Conservation (phyloP, 805 yeast genomes). For the Lipomyces anomalus region DNA sequence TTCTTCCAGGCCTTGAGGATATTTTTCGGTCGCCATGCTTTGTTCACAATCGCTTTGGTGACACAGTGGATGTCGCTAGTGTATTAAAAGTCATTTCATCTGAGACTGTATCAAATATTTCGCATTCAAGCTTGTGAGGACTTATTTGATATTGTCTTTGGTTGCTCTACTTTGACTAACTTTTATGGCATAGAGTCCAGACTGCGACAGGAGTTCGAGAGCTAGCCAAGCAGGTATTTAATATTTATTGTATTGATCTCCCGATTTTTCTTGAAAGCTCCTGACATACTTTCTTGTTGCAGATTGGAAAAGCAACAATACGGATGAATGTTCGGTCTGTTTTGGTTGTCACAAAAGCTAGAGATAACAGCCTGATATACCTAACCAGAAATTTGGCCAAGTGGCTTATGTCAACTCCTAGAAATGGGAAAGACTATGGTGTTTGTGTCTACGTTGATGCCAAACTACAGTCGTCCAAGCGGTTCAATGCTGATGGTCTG, state of each 20-base stretch:
- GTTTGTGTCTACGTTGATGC: constrained; percentile 67
- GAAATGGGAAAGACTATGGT: constrained; percentile 32
- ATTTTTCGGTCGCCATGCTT: constrained; percentile 19
- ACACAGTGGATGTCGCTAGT: constrained; percentile 18
- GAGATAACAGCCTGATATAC: constrained; percentile 71
- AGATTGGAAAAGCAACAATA: constrained; percentile 33
- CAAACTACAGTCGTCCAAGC: constrained; percentile 52
- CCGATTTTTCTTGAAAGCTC: too few species aligned
- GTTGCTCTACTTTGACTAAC: background rate
- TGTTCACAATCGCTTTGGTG: constrained; percentile 20
- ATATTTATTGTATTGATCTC: too few species aligned
- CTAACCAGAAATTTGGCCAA: constrained; percentile 74
- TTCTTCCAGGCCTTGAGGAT: constrained; percentile 3
- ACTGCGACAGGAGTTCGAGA: constrained; percentile 31
- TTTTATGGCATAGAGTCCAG: constrained; percentile 14
- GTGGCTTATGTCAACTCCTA: constrained; percentile 50
- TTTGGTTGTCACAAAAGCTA: constrained; percentile 82
- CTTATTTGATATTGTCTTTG: too few species aligned
- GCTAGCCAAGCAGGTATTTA: constrained; percentile 26
- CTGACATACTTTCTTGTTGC: background rate
- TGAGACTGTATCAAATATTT: constrained; percentile 11
- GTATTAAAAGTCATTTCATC: constrained; percentile 14
- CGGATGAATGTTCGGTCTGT: constrained; percentile 63
- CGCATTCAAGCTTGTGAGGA: constrained; percentile 19
- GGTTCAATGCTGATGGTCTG: constrained; percentile 58